phyloP scores from a whole-genome alignment of 2,329 filamentous ascomycete species.

The Paraconiothyrium brasiliense region DNA sequence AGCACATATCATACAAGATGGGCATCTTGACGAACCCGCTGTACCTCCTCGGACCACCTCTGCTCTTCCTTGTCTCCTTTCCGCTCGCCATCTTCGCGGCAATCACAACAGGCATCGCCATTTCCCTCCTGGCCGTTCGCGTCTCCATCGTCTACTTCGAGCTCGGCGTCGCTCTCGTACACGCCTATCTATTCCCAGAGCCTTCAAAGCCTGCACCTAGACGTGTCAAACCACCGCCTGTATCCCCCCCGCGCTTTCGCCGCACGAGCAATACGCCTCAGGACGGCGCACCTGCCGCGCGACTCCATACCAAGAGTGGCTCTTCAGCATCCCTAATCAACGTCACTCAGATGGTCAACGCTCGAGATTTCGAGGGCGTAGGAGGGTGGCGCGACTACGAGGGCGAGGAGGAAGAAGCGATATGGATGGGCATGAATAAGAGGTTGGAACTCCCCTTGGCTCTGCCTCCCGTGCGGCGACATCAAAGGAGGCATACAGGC shows the following conservation, averaged over 20 bases:
- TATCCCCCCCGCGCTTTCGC: slow-evolving; percentile 37
- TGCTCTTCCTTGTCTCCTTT: slow-evolving; percentile 50
- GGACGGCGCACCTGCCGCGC: slow-evolving; percentile 27
- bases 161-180: slow-evolving; percentile 51
- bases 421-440: slow-evolving; percentile 57
- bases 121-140: slow-evolving; percentile 51
- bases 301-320: slow-evolving; percentile 41
- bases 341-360: slow-evolving; percentile 33
- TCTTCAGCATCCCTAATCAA: slow-evolving; percentile 47
- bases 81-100: slow-evolving; percentile 51
- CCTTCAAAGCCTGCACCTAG: slow-evolving; percentile 29
- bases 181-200: slow-evolving; percentile 46
- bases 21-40: slow-evolving; percentile 32
- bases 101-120: slow-evolving; percentile 51
- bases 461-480: slow-evolving; percentile 33
- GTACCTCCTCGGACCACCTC: slow-evolving; percentile 46
- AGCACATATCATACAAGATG: slow-evolving; percentile 3
- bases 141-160: slow-evolving; percentile 55
- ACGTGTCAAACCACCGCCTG: slow-evolving; percentile 21
- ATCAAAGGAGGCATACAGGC: slow-evolving; percentile 45
- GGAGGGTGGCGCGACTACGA: slow-evolving; percentile 52
- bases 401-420: slow-evolving; percentile 53
- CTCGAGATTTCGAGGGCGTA: slow-evolving; percentile 55
- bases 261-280: slow-evolving; percentile 36
- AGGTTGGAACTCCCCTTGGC: slow-evolving; percentile 50